Base-by-base conservation (phyloP, 2,329 filamentous ascomycete species). In the Alternaria rosae region DNA sequence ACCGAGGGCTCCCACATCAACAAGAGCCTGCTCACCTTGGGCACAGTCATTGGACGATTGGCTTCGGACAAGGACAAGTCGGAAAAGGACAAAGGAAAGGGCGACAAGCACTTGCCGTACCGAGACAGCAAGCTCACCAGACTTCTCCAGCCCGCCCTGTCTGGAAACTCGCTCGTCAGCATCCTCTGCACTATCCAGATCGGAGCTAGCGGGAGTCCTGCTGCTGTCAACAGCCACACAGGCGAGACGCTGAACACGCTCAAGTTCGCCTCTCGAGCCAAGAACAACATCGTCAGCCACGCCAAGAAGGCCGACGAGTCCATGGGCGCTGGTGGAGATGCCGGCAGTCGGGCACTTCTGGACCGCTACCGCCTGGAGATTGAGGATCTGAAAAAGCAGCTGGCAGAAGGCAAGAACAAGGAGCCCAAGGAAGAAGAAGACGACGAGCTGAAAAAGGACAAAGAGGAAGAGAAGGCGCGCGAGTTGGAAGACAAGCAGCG, bases 1-100 rank as follows among this genome's bases (percentile, higher is more conserved):
- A 92, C 93, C 15, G 95, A 99, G 81, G 95, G 95, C 66, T 94
- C 94, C 12, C 95, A 99, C 77, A 99, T 99, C 82, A 99, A 99
- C 84, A 98, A 98, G 82, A 97, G 93, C 78, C 82, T 99, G 74
- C 87, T 99, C 61, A 99, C 95, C 0, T 84, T 99, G 4, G 95
- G 95, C 54, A 99, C 93, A 1, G 95, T 99, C 73, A 97, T 99
- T 76, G 92, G 92, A 11, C 91, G 92, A 66, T 84, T 99, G n/a
- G 96, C 94, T 1, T 92, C 93, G 57, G 88, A 91, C 73, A 97
- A 96, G 76, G 92, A 97, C 43, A 94, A 93, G 78, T 56, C 54
- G 20, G 70, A 72, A 12, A 83, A 85, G 6, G 93, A 96, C 72
- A 94, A 93, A 75, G 92, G 64, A 50, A 93, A 97, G 74, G 93